Conservation (phyloP, 1,284 basidiomycete species). For the Sanguinoderma infundibulare region DNA sequence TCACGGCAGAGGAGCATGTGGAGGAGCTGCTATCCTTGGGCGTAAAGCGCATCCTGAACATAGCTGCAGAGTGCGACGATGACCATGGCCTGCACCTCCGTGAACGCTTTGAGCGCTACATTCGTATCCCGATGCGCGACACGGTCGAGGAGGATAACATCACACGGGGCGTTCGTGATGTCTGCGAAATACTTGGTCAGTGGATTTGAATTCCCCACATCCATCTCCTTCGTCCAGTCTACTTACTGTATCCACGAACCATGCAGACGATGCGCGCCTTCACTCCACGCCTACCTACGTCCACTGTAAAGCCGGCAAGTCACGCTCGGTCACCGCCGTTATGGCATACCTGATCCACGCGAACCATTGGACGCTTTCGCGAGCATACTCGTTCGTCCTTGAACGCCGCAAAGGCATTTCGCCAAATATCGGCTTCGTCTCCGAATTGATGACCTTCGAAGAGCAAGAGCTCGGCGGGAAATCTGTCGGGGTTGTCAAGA, state of each 20-base stretch:
- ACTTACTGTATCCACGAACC: neutral
- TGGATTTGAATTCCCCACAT: constrained; percentile 22
- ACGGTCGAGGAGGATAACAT: constrained; percentile 94
- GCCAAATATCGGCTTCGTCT: constrained; percentile 98
- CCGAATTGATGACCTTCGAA: constrained; percentile 96
- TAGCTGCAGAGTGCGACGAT: constrained; percentile 89
- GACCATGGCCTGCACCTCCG: constrained; percentile 73
- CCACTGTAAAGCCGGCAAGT: constrained; percentile 97
- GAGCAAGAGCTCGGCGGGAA: constrained; percentile 87
- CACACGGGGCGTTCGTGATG: constrained; percentile 80
- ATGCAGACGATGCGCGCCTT: constrained; percentile 85
- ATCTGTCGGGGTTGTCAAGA: constrained; percentile 73
- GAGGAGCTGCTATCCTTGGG: constrained; percentile 76
- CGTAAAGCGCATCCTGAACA: constrained; percentile 88
- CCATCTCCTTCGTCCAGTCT: neutral
- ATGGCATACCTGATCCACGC: constrained; percentile 98
- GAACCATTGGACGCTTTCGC: constrained; percentile 92
- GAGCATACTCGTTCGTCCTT: constrained; percentile 89
- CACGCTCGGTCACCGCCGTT: constrained; percentile 94
- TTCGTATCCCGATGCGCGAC: constrained; percentile 91
- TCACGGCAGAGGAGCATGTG: constrained; percentile 77
- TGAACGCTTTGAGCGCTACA: constrained; percentile 80
- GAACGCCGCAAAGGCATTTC: constrained; percentile 91
- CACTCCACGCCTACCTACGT: constrained; percentile 92
- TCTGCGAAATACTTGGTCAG: constrained; percentile 86